Evolutionary conservation across 1,139 yeast genomes (phyloP), one percentile per base, ranked within the genome.

Genomic region (Suhomyces atakaporum): DNA sequence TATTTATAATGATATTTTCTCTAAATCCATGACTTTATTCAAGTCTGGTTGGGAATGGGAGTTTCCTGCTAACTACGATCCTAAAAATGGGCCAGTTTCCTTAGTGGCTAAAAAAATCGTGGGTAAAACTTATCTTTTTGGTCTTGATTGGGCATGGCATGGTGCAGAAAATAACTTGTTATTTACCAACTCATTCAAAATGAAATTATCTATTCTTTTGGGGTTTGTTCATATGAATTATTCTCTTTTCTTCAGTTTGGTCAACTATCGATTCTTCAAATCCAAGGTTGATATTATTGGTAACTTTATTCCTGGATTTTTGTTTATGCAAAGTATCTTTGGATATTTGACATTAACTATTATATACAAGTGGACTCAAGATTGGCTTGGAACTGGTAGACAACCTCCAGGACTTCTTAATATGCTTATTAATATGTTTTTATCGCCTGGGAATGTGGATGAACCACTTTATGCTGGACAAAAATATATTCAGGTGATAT

Each of bases 131-230:
- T 94, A 94, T 58, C 74, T 85, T 7, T 68, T 90, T 51, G 99
- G 99, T 39, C 60, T 92, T 31, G 99, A 92, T 62, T 87, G 88
- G 66, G 86, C 84, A 11, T 92, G 99, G 99, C 98, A 92, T 58
- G 97, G 97, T 2, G 78, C 97, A 25, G 97, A 92, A 44, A 94
- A 94, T 63, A 85, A 84, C 44, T 73, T 92, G 53, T 67, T 92
- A 39, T 92, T 92, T 63, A 81, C 96, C 33, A 92, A 92, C 62
- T 89, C 97, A 1, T 90, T 87, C 66, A 92, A 92, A 69, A 92
- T 92, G 99, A 92, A 92, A 58, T 68, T 92, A 44, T 89, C 97
- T 2, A 85, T 92, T 43, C 70, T 94, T 49, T 86, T 92, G 94
- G 99, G 99, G 10, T 90, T 84, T 59, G 73, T 77, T 27, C 99